Evolutionary conservation across 345 rosid genomes (phyloP).

Genomic region (Sapria himalayana): DNA sequence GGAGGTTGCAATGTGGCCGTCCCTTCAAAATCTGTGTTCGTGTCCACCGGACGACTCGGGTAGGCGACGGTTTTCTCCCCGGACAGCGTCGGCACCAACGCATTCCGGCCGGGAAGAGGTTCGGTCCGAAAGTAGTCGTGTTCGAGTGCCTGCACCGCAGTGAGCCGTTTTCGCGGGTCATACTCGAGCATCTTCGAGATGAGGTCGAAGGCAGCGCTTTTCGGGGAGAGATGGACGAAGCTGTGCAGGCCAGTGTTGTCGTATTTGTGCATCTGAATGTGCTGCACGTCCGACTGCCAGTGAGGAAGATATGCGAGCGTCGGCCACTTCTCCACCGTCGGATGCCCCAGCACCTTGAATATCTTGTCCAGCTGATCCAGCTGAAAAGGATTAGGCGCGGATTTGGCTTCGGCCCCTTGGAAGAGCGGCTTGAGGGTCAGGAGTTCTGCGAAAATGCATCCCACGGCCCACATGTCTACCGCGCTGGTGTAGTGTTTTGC

Average conservation of each 20-base stretch:
- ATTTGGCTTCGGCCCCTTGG: constrained; percentile 91
- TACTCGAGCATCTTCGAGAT: constrained; percentile 89
- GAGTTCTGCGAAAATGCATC: constrained; percentile 94
- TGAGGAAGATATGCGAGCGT: constrained; percentile 64
- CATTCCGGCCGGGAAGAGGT: constrained; percentile 73
- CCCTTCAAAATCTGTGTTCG: constrained; percentile 82
- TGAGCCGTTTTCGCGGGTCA: constrained; percentile 78
- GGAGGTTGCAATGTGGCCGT: constrained; percentile 75
- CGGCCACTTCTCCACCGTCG: constrained; percentile 90
- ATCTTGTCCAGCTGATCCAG: constrained; percentile 95
- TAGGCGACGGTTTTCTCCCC: constrained; percentile 70
- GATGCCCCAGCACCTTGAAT: constrained; percentile 92
- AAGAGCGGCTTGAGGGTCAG: constrained; percentile 90
- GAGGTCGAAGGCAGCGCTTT: constrained; percentile 52
- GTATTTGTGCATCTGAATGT: constrained; percentile 70
- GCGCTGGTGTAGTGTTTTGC: constrained; percentile 96
- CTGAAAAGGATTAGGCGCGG: constrained; percentile 73
- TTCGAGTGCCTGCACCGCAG: constrained; percentile 91
- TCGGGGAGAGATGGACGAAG: constrained; percentile 49
- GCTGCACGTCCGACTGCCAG: constrained; percentile 58
- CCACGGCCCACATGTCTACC: constrained; percentile 98
- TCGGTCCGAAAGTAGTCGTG: constrained; percentile 78
- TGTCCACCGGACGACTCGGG: constrained; percentile 80
- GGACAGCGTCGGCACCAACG: constrained; percentile 59
- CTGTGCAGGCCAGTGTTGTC: constrained; percentile 45